phyloP scores from a whole-genome alignment of 2,329 filamentous ascomycete species.

The Scytalidium sp. region DNA sequence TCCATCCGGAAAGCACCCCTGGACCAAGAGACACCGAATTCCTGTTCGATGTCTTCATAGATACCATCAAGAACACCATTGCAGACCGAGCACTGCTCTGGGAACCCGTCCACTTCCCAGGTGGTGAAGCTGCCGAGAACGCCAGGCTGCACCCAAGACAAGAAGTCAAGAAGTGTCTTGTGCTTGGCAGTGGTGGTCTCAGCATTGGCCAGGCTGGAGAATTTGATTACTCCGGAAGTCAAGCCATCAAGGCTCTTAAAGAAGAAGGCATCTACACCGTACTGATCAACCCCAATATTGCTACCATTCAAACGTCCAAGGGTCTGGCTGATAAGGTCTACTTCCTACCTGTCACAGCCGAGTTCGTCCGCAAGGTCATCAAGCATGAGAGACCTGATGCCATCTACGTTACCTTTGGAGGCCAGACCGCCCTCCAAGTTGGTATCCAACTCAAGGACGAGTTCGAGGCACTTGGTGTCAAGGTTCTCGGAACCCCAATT shows the following conservation, averaged over 20 bases:
- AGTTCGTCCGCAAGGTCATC: constrained; percentile 98
- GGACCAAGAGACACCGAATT: constrained; percentile 95
- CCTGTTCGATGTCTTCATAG: constrained; percentile 94
- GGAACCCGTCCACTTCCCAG: constrained; percentile 80
- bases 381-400: constrained; percentile 90
- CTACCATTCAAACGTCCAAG: constrained; percentile 97
- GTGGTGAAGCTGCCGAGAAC: constrained; percentile 78
- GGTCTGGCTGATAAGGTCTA: constrained; percentile 98
- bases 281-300: constrained; percentile 98
- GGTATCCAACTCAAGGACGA: constrained; percentile 98
- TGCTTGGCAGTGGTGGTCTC: constrained; percentile 90
- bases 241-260: constrained; percentile 97
- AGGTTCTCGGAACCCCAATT: constrained; percentile 93
- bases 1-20: constrained; percentile 95
- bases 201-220: constrained; percentile 98
- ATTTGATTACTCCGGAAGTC: constrained; percentile 97
- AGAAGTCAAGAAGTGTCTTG: constrained; percentile 87
- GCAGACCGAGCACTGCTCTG: constrained; percentile 64
- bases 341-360: constrained; percentile 93
- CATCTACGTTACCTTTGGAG: constrained; percentile 97
- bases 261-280: constrained; percentile 98
- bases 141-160: constrained; percentile 73
- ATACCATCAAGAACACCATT: constrained; percentile 73
- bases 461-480: constrained; percentile 87
- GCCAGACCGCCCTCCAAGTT: constrained; percentile 93